Percentiles rank a stretch among this genome's conserved stretches.
phyloP scores from a whole-genome alignment of 257 asterid species.

The Ligustrum vulgare region DNA sequence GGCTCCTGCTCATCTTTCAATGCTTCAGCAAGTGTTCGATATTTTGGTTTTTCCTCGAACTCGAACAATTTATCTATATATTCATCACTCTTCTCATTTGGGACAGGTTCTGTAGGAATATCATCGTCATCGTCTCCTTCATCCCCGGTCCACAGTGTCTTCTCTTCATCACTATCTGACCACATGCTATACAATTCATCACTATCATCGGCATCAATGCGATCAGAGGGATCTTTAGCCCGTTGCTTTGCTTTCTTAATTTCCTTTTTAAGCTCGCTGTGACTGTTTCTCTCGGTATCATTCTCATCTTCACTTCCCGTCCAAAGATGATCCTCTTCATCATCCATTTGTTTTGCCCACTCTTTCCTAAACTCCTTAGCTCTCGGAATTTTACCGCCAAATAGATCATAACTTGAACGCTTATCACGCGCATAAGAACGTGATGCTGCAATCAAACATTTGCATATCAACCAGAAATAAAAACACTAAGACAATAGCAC shows the following conservation, averaged over 20 bases:
- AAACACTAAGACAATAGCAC: background rate
- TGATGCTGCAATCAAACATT: constrained; percentile 42
- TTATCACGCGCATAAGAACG: constrained; percentile 62
- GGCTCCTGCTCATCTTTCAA: constrained; percentile 80
- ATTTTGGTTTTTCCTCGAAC: constrained; percentile 79
- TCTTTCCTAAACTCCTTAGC: constrained; percentile 68
- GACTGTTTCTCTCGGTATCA: constrained; percentile 45
- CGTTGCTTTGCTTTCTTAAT: constrained; percentile 74
- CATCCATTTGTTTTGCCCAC: constrained; percentile 80
- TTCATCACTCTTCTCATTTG: constrained; percentile 71
- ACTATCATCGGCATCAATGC: constrained; percentile 82
- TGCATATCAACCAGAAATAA: background rate
- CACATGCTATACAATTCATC: constrained; percentile 71
- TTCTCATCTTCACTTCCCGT: constrained; percentile 80
- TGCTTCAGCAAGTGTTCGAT: constrained; percentile 66
- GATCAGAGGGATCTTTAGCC: constrained; percentile 51
- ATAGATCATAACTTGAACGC: constrained; percentile 66
- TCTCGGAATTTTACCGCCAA: constrained; percentile 62
- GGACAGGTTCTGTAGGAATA: constrained; percentile 68
- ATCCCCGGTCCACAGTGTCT: constrained; percentile 81
- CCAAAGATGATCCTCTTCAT: constrained; percentile 93
- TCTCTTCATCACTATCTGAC: constrained; percentile 86
- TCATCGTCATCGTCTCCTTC: constrained; percentile 81
- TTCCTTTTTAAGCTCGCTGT: constrained; percentile 64
- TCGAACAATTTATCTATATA: constrained; percentile 72